Evolutionary conservation across 768 basidiomycete genomes (phyloP).

Genomic region (Leucocoprinus leucothites): DNA sequence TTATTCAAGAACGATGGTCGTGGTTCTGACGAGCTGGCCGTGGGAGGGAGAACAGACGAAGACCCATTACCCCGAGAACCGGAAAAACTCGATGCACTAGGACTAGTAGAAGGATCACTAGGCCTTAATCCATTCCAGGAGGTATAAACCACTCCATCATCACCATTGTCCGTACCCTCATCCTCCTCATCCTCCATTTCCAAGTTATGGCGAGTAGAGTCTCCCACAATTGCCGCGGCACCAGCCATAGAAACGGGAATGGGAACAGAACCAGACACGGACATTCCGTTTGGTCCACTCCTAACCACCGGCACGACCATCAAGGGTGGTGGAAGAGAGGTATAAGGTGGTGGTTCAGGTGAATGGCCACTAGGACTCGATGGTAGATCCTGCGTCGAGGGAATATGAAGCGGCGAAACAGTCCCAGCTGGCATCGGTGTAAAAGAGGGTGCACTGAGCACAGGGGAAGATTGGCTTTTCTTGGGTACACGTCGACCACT

Average conservation of each 20-base stretch:
- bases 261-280: background rate
- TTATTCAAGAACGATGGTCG: background rate
- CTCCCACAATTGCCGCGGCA: background rate
- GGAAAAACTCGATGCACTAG: background rate
- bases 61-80: background rate
- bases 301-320: background rate
- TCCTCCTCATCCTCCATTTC: background rate
- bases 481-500: background rate
- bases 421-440: background rate
- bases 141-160: background rate
- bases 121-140: background rate
- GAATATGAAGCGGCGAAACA: background rate
- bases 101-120: background rate
- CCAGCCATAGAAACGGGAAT: background rate
- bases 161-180: too few relatives aligned
- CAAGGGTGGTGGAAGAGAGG: slow-evolving; percentile 3
- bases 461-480: background rate
- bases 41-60: background rate
- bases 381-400: background rate
- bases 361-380: background rate
- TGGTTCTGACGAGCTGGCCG: background rate
- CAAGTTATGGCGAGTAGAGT: too few relatives aligned
- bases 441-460: background rate
- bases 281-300: background rate
- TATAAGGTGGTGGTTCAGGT: slow-evolving; percentile 5